These are phyloP conservation scores for Neofusicoccum kwambonambiense DNA, from an alignment of 2,329 filamentous ascomycete genomes.

Conservation along the genomic window DNA sequence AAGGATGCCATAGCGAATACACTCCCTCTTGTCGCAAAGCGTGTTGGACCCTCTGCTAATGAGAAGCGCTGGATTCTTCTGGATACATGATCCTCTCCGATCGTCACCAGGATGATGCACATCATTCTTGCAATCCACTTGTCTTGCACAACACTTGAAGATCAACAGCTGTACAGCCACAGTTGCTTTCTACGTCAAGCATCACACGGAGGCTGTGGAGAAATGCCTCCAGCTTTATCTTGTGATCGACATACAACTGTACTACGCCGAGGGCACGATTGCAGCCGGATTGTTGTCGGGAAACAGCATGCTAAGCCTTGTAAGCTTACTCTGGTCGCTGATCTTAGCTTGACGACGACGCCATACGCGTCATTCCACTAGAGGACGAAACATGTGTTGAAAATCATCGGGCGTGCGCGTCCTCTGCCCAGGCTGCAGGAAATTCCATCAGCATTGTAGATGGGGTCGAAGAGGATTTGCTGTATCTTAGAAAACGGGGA, in stretches of 20 bases:
- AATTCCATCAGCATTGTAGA: background rate
- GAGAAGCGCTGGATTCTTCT: slow-evolving; percentile 62
- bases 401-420: background rate
- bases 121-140: background rate
- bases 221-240: background rate
- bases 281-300: background rate
- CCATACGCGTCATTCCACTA: slow-evolving; percentile 6
- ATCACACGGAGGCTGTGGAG: background rate
- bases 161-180: background rate
- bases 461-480: background rate
- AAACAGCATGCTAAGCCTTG: slow-evolving; percentile 9
- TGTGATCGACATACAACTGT: background rate
- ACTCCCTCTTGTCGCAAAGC: slow-evolving; percentile 63
- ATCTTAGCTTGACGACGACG: background rate
- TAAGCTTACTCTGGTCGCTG: slow-evolving; percentile 3
- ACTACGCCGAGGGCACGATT: background rate
- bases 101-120: background rate
- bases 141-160: background rate
- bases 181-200: background rate
- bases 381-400: background rate
- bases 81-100: background rate
- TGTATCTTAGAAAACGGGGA: background rate
- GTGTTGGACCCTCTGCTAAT: slow-evolving; percentile 60
- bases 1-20: slow-evolving; percentile 71
- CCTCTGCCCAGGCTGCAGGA: background rate